A percentile compares a stretch with the other conserved stretches of the same genome.
phyloP scores from a whole-genome alignment of 352 stramenopile genomes.

The Phytophthora kernoviae region DNA sequence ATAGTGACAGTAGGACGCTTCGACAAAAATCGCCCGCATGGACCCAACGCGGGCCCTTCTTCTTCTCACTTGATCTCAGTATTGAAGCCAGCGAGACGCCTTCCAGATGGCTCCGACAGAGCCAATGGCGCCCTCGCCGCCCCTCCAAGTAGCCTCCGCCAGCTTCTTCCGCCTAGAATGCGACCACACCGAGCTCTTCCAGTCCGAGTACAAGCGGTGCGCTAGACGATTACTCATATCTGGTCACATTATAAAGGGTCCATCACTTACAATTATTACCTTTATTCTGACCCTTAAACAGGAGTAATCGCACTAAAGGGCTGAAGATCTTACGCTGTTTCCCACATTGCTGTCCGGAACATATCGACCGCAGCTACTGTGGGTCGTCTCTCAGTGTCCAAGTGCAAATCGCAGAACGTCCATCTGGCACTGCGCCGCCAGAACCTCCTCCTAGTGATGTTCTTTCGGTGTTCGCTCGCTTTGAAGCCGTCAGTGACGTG shows the following conservation, averaged over 20 bases:
- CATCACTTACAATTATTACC: neutral
- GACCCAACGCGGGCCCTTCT: neutral
- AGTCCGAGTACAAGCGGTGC: constrained; percentile 70
- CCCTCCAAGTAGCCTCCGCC: constrained; percentile 37
- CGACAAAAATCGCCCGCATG: neutral
- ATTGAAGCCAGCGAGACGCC: neutral
- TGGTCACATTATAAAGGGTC: neutral
- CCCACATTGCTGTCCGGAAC: constrained; percentile 72
- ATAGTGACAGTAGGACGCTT: no score
- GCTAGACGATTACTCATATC: no score
- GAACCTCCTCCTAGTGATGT: constrained; percentile 16
- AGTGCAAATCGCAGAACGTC: constrained; percentile 29
- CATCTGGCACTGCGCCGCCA: constrained; percentile 9
- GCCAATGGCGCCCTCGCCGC: neutral
- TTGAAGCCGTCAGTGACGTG: constrained; percentile 40
- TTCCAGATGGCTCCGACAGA: neutral
- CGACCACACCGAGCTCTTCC: constrained; percentile 68
- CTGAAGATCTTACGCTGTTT: constrained; percentile 78
- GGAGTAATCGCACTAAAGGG: constrained; percentile 75
- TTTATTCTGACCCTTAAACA: constrained; percentile 16
- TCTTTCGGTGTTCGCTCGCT: constrained; percentile 41
- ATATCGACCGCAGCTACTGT: constrained; percentile 79
- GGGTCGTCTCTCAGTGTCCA: constrained; percentile 58
- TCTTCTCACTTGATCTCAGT: neutral
- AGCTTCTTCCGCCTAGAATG: constrained; percentile 67